Conservation (phyloP, 805 yeast species). For the Candida odintsovae region DNA sequence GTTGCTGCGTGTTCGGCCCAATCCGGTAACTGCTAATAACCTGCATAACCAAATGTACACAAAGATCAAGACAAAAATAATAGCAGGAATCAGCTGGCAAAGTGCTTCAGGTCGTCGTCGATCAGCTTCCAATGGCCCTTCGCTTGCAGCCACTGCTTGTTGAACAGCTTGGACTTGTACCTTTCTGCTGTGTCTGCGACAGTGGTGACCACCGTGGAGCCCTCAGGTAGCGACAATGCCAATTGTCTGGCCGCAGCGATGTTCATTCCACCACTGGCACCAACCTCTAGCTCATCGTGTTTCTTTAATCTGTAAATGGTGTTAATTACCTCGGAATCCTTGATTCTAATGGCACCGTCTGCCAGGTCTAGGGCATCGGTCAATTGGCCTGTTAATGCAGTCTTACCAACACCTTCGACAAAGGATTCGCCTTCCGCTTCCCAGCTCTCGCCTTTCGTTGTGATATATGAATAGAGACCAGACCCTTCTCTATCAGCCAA, state of each 20-base stretch:
- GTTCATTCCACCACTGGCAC: slow-evolving; percentile 22
- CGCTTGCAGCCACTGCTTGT: slow-evolving; percentile 14
- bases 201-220: slow-evolving; percentile 21
- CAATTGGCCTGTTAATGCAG: slow-evolving; percentile 16
- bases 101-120: slow-evolving; percentile 13
- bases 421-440: slow-evolving; percentile 19
- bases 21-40: background rate
- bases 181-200: slow-evolving; percentile 21
- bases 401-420: slow-evolving; percentile 23
- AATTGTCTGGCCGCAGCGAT: slow-evolving; percentile 17
- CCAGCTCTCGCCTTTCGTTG: slow-evolving; percentile 16
- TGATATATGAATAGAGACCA: slow-evolving; percentile 39
- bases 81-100: slow-evolving; percentile 6
- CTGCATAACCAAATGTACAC: background rate
- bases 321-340: slow-evolving; percentile 15
- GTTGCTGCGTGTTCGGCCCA: background rate
- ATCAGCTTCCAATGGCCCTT: slow-evolving; percentile 18
- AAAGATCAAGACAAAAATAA: background rate
- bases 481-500: slow-evolving; percentile 83
- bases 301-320: slow-evolving; percentile 14
- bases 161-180: slow-evolving; percentile 21
- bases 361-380: slow-evolving; percentile 12
- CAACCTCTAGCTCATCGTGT: slow-evolving; percentile 16
- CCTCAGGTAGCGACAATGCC: slow-evolving; percentile 19
- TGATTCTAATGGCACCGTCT: slow-evolving; percentile 15